Evolutionary conservation across 345 rosid species (phyloP).

Genomic region (Eucalyptus lansdowneana): DNA sequence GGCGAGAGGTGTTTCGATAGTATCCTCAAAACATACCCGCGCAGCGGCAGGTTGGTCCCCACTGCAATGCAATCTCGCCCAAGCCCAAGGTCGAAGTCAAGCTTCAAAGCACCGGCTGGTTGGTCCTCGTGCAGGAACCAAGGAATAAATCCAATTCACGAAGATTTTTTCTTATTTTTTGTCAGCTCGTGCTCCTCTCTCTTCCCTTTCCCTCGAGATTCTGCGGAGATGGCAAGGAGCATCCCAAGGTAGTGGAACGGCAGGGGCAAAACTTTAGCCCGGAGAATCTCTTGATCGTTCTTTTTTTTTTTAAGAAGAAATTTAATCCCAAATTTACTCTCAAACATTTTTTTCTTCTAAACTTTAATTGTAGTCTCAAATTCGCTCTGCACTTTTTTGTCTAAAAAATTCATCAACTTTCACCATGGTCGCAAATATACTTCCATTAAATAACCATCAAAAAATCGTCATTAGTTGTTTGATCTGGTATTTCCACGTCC

Average conservation of each 20-base stretch:
- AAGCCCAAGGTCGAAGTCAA: neutral
- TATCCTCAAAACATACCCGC: neutral
- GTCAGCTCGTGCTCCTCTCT: neutral
- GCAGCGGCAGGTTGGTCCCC: neutral
- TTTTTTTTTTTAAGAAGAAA: too few relatives aligned
- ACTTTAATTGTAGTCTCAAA: neutral
- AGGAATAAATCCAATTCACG: neutral
- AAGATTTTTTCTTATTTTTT: neutral
- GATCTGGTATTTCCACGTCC: rapidly evolving
- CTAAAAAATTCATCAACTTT: neutral
- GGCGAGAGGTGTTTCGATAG: neutral
- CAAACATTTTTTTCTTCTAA: neutral
- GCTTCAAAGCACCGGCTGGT: neutral
- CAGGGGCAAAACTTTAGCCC: neutral
- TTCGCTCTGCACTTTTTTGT: neutral
- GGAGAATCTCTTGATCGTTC: neutral
- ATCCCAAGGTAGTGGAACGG: neutral
- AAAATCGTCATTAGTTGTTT: neutral
- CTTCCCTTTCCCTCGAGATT: neutral
- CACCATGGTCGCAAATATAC: rapidly evolving
- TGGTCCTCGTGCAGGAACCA: neutral
- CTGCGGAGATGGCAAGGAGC: neutral
- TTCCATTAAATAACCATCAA: rapidly evolving
- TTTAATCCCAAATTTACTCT: neutral
- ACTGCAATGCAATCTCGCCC: neutral